Evolutionary conservation across 345 rosid species (phyloP).

Genomic region (Salix purpurea): DNA sequence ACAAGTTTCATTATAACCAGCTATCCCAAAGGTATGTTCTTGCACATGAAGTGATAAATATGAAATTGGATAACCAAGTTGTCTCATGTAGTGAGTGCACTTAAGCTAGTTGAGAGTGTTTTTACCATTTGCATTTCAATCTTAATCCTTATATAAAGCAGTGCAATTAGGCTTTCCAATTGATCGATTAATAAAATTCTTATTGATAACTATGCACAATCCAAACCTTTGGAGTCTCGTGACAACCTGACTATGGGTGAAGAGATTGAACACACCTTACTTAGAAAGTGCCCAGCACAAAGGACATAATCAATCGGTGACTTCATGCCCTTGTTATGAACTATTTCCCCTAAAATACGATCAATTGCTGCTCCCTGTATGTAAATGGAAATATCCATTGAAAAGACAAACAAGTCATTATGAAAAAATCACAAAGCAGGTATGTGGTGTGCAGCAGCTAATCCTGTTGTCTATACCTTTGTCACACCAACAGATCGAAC

Average conservation of each 20-base stretch:
- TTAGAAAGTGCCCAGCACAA: slow-evolving; percentile 50
- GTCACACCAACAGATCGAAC: slow-evolving; percentile 61
- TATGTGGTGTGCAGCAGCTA: not conserved
- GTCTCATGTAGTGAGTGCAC: not conserved
- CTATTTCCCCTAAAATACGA: slow-evolving; percentile 52
- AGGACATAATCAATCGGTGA: slow-evolving; percentile 58
- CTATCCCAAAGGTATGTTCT: too few relatives aligned
- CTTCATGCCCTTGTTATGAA: slow-evolving; percentile 40
- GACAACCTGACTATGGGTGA: not conserved
- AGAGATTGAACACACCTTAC: slow-evolving; percentile 29
- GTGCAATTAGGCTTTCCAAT: not conserved
- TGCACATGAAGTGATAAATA: not conserved
- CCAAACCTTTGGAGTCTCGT: not conserved
- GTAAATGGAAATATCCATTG: slow-evolving; percentile 1
- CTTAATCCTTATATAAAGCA: not conserved
- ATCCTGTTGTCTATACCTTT: slow-evolving; percentile 29
- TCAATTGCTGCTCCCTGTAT: slow-evolving; percentile 60
- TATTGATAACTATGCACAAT: not conserved
- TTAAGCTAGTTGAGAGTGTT: not conserved
- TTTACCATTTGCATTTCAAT: too few relatives aligned
- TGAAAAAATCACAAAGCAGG: not conserved
- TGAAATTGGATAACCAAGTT: not conserved
- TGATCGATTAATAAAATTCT: not conserved
- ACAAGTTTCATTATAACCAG: too few relatives aligned
- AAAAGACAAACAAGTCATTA: not conserved